A percentile compares a stretch with the other conserved stretches of the same genome.
Conservation (phyloP, 2,329 filamentous ascomycete genomes). For the Cyphellophora attinorum region DNA sequence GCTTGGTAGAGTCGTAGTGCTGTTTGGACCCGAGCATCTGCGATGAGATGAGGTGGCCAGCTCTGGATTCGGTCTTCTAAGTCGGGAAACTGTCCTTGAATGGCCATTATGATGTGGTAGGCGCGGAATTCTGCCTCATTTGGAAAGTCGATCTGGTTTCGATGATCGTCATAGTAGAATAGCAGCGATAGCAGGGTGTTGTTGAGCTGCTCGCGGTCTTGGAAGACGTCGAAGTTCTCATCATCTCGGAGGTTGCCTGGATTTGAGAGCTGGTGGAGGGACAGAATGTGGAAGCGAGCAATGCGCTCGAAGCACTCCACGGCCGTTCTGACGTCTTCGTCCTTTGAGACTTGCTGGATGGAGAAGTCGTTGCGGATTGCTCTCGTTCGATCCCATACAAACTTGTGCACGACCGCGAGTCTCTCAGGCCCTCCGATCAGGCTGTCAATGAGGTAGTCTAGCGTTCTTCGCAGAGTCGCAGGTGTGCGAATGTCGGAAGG, state of each 20-base stretch:
- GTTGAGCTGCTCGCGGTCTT: conserved; percentile 56
- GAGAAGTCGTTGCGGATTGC: conserved; percentile 57
- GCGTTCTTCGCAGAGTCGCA: conserved; percentile 33
- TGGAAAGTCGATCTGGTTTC: conserved; percentile 37
- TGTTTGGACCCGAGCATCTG: conserved; percentile 43
- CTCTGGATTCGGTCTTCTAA: conserved; percentile 49
- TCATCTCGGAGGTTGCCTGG: conserved; percentile 37
- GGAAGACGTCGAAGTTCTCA: conserved; percentile 46
- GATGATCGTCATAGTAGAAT: conserved; percentile 50
- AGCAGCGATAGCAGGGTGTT: conserved; percentile 52
- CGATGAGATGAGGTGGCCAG: conserved; percentile 41
- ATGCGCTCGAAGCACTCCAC: conserved; percentile 55
- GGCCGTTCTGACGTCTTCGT: conserved; percentile 46
- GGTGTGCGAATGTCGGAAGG: conserved; percentile 56
- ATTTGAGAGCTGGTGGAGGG: conserved; percentile 49
- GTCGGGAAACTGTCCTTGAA: conserved; percentile 42
- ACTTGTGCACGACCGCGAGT: conserved; percentile 47
- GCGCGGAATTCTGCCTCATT: conserved; percentile 57
- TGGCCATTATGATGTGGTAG: conserved; percentile 50
- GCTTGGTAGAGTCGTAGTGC: conserved; percentile 49
- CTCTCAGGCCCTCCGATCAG: conserved; percentile 41
- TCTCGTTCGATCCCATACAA: conserved; percentile 57
- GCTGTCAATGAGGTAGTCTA: conserved; percentile 39
- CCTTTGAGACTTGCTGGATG: conserved; percentile 49
- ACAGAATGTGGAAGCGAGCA: conserved; percentile 54